Conservation (phyloP, 108 stramenopile genomes). For the Craspedostauros australis region DNA sequence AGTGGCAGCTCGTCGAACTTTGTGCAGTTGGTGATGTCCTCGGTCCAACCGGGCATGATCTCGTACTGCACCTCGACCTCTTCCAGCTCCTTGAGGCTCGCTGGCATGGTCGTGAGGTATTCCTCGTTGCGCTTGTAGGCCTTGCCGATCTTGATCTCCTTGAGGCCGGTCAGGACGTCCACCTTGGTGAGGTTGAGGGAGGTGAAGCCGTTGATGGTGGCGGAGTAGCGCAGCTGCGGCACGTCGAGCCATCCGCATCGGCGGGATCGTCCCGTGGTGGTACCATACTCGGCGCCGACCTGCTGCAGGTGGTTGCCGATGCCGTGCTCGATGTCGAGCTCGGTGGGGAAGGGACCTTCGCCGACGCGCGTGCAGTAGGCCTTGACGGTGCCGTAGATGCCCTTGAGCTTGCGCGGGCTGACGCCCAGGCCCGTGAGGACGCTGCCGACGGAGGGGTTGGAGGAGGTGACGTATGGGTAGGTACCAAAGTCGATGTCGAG, state of each 20-base stretch:
- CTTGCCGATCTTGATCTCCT: conserved; percentile 74
- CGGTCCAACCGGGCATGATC: conserved; percentile 92
- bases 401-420: conserved; percentile 86
- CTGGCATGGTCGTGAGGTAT: conserved; percentile 88
- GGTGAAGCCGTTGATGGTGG: conserved; percentile 94
- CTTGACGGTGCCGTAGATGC: conserved; percentile 96
- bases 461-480: conserved; percentile 97
- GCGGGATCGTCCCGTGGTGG: conserved; percentile 91
- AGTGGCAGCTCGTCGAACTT: conserved; percentile 93
- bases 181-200: conserved; percentile 97
- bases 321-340: conserved; percentile 63
- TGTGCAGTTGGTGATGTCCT: conserved; percentile 80
- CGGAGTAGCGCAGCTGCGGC: conserved; percentile 93
- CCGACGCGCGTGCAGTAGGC: conserved; percentile 99
- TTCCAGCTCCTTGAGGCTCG: conserved; percentile 70
- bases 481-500: conserved; percentile 99
- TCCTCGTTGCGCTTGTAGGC: conserved; percentile 88
- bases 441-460: conserved; percentile 90
- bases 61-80: conserved; percentile 94
- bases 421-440: conserved; percentile 98
- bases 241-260: conserved; percentile 98
- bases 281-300: conserved; percentile 95
- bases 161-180: conserved; percentile 93
- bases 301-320: conserved; percentile 78
- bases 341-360: conserved; percentile 99